These are phyloP conservation scores for Alternaria sp. DNA, from an alignment of 2,329 filamentous ascomycete species.

Conservation along the genomic window DNA sequence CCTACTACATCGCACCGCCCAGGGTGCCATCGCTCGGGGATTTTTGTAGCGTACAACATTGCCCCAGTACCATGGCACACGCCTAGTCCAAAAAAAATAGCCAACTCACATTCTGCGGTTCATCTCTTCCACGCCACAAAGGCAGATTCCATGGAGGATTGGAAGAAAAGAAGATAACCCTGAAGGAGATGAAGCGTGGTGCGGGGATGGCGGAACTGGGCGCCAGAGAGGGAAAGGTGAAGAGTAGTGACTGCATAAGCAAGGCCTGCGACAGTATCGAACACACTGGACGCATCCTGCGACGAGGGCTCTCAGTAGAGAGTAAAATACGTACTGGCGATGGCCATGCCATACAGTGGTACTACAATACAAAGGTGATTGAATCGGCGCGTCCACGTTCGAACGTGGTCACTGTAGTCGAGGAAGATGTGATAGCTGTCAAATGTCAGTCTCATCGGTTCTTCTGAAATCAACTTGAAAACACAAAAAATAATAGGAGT, in stretches of 20 bases:
- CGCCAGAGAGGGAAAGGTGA: constrained; percentile 36
- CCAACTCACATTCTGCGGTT: constrained; percentile 53
- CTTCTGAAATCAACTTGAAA: too few species aligned
- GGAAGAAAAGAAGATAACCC: constrained; percentile 55
- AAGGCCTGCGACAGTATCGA: constrained; percentile 37
- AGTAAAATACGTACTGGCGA: constrained; percentile 73
- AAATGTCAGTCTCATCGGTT: not conserved
- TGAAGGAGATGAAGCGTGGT: constrained; percentile 53
- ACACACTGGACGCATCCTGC: constrained; percentile 48
- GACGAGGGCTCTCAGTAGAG: constrained; percentile 52
- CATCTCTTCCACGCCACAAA: constrained; percentile 41
- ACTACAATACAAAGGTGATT: constrained; percentile 83
- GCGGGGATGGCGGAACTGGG: constrained; percentile 49
- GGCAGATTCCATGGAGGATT: constrained; percentile 51
- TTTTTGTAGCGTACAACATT: constrained; percentile 46
- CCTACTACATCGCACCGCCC: constrained; percentile 58
- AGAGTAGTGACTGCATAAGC: constrained; percentile 52
- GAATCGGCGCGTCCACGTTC: constrained; percentile 83
- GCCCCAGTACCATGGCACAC: constrained; percentile 47
- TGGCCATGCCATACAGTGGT: constrained; percentile 81
- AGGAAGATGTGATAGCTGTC: constrained; percentile 77
- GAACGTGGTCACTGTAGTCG: constrained; percentile 79
- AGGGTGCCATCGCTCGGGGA: constrained; percentile 57
- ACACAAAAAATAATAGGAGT: too few species aligned
- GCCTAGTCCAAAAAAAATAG: constrained; percentile 54